Base-by-base conservation (phyloP, 768 basidiomycete species). In the Pisolithus sp. region DNA sequence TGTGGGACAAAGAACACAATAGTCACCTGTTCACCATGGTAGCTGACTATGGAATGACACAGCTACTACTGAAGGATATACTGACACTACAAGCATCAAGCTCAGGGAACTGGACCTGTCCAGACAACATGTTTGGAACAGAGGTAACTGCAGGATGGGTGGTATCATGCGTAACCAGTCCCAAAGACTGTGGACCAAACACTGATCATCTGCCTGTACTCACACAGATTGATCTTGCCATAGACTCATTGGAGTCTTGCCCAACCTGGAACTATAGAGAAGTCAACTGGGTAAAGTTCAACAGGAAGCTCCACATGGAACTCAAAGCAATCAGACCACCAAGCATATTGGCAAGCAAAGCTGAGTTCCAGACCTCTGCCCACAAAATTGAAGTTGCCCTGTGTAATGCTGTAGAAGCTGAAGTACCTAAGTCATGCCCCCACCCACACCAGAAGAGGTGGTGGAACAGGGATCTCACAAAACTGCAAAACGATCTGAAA, bases 31-130 rank as follows among this genome's bases (percentile, higher is more conserved):
- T 68, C 13, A 61, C 57, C 38, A 20, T 69, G 2, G 13, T 71
- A 0, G 54, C 48, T 0, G 56, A 56, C 0, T 46, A 68, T 46
- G 53, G 57, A 0, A 63, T 80, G 59, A 7, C 52, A 0, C 71
- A 73, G 71, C 50, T 62, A 0, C 67, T 80, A 0, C 71, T 69
- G 0, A 49, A 58, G 8, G 61, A 59, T 0, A 59, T 62, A 0
- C 74, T 73, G 0, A 81, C 73, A 0, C 62, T 79, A 0, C 38
- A 68, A 20, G 58, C 68, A 0, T 43, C 34, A 0, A 45, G 24
- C 1, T 64, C 72, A 0, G 67, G 69, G 15, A 74, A 72, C 50
- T 64, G 59, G 44, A 60, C 52, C 0, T 0, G 51, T 0, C 54
- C 54, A 0, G 52, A 61, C 34, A 60, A 62, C 17, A 13, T 59